A percentile compares a stretch with the other conserved stretches of the same genome.
phyloP scores from a whole-genome alignment of 495 filamentous ascomycete species.

The Penicillium canescens region DNA sequence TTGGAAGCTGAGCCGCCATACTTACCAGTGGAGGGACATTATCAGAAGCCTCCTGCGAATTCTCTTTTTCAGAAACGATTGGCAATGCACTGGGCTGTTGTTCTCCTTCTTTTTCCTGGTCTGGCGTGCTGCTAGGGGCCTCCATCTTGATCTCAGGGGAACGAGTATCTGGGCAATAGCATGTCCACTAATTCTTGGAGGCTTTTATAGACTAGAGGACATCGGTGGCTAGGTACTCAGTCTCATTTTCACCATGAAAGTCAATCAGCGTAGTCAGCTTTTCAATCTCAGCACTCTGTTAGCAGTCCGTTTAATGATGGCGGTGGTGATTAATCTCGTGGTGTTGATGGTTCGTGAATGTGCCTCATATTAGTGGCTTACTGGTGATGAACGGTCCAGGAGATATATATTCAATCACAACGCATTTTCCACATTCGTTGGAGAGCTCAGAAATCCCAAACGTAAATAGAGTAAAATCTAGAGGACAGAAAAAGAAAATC shows the following conservation, averaged over 20 bases:
- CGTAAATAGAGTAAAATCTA: constrained; percentile 1
- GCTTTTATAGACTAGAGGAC: constrained; percentile 4
- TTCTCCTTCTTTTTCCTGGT: neutral
- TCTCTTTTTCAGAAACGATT: neutral
- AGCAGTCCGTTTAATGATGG: neutral
- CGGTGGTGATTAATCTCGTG: neutral
- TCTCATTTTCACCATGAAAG: neutral
- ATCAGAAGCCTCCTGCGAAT: neutral
- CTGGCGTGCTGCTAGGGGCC: neutral
- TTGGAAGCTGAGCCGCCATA: neutral
- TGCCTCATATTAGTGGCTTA: too few relatives aligned
- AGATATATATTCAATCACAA: constrained; percentile 5
- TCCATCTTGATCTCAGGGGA: neutral
- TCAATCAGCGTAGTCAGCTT: neutral
- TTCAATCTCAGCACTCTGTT: neutral
- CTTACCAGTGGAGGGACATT: constrained; percentile 2
- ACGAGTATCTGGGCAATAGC: neutral
- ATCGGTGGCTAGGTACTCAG: neutral
- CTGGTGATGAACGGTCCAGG: neutral
- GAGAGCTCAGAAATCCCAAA: neutral
- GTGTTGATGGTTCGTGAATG: neutral
- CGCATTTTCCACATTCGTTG: constrained; percentile 4
- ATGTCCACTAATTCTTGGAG: neutral
- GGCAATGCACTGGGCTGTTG: neutral
- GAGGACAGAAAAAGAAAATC: neutral